These are phyloP conservation scores for Apiotrichum siamense DNA, from an alignment of 1,284 basidiomycete genomes.

Conservation along the genomic window DNA sequence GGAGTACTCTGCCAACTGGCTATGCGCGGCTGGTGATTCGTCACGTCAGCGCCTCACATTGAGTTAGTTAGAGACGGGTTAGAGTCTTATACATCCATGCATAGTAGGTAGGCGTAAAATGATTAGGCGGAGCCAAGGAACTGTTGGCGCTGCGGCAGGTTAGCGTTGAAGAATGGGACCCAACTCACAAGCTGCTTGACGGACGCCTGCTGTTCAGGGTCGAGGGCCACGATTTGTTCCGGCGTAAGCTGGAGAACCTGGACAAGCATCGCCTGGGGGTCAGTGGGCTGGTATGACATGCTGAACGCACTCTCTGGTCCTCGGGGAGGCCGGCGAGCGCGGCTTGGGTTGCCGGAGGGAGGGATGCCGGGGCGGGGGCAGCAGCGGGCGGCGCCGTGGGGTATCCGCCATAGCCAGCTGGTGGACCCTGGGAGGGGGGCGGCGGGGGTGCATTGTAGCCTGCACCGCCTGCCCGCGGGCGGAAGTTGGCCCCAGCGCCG, in stretches of 20 bases:
- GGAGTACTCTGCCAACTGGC: no score
- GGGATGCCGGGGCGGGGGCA: slow-evolving; percentile 18
- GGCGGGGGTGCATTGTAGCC: slow-evolving; percentile 27
- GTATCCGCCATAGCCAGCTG: slow-evolving; percentile 32
- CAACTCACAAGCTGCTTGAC: slow-evolving; percentile 71
- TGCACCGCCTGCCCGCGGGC: slow-evolving; percentile 21
- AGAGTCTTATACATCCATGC: no score
- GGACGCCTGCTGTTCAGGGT: slow-evolving; percentile 73
- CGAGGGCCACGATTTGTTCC: slow-evolving; percentile 79
- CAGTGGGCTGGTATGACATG: not conserved
- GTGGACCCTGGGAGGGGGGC: slow-evolving; percentile 7
- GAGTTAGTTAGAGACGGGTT: no score
- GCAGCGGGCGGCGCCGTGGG: slow-evolving; percentile 23
- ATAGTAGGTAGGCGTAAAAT: no score
- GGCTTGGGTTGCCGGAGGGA: slow-evolving; percentile 38
- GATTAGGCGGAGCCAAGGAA: slow-evolving; percentile 34
- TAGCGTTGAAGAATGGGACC: not conserved
- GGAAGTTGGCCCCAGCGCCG: slow-evolving; percentile 26
- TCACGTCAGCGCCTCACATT: no score
- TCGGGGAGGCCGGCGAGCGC: slow-evolving; percentile 40
- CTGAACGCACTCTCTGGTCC: slow-evolving; percentile 46
- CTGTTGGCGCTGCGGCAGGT: slow-evolving; percentile 32
- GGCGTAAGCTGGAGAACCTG: slow-evolving; percentile 80
- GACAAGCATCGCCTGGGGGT: slow-evolving; percentile 64
- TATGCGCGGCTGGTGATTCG: no score